Base-by-base conservation (phyloP, 148 eudicot species). In the Rheum nobile region DNA sequence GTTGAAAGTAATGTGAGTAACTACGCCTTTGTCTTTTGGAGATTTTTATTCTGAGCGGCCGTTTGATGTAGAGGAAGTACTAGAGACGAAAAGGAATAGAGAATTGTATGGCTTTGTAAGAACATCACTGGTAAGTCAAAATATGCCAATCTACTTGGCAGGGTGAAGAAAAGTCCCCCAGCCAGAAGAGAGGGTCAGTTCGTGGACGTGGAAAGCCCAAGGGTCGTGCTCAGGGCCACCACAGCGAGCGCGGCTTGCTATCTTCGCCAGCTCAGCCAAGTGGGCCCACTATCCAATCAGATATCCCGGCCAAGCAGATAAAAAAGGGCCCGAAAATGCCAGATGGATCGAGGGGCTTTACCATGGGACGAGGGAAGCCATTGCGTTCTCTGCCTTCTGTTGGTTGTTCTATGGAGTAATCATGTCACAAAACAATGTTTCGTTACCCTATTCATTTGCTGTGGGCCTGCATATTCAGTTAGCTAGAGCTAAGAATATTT, bases 331-430 rank as follows among this genome's bases (percentile, higher is more conserved):
- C 98, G 0, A 81, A 90, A 80, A 93, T 90, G 96, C 96, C 98
- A 14, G 98, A 93, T 77, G 98, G 98, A 35, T 88, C 96, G 0
- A 79, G 87, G 77, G 98, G 98, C 13, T 93, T 93, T 79, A 85
- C 93, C 22, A 84, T 93, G 93, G 98, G 98, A 41, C 79, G 98
- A 67, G 96, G 96, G 37, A 93, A 90, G 87, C 94, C 87, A 0
- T 67, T 86, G 24, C 78, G 43, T 29, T 44, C 76, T 54, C 72
- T 79, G 29, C 34, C 75, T 69, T 34, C 79, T 69, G 29, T 57
- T 10, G 39, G 43, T 71, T 6, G 39, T 12, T 13, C 41, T 28
- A 9, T 35, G 16, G 37, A 67, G 39, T 29, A 14, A 67, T 29
- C 37, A 28, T 35, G 6, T 17, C 37, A 3, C 29, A 61, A 22